phyloP scores from a whole-genome alignment of 768 basidiomycete species.

The Rhizopogon salebrosus region DNA sequence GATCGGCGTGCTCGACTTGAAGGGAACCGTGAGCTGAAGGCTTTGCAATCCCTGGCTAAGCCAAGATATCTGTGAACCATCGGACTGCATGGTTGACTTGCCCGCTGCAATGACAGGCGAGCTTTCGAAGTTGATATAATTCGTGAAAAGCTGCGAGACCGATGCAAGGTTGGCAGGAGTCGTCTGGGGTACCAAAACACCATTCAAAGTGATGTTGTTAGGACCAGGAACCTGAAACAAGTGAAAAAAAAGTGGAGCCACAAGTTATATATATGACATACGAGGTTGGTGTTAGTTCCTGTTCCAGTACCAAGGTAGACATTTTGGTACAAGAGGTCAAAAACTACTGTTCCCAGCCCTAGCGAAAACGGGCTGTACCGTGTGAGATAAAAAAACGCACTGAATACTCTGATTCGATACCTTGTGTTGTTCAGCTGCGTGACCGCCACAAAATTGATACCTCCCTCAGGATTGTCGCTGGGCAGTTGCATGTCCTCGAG shows the following conservation, averaged over 20 bases:
- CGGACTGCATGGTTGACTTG: constrained; percentile 49
- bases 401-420: constrained; percentile 21
- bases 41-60: constrained; percentile 55
- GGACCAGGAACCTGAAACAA: constrained; percentile 39
- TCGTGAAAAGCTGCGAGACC: constrained; percentile 64
- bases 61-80: constrained; percentile 60
- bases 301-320: constrained; percentile 54
- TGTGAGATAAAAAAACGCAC: not conserved
- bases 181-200: constrained; percentile 51
- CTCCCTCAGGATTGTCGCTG: constrained; percentile 59
- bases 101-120: constrained; percentile 59
- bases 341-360: constrained; percentile 60
- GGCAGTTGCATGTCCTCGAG: constrained; percentile 61
- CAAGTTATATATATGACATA: constrained; percentile 21
- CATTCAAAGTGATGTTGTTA: constrained; percentile 56
- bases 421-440: constrained; percentile 56
- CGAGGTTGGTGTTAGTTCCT: constrained; percentile 46
- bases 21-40: constrained; percentile 58
- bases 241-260: constrained; percentile 1
- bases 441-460: constrained; percentile 58
- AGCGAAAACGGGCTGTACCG: constrained; percentile 57
- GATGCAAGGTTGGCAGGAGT: constrained; percentile 36
- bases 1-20: constrained; percentile 45
- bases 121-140: constrained; percentile 60
- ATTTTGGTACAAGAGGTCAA: constrained; percentile 53